Evolutionary conservation across 345 rosid species (phyloP).

Genomic region (Salix dunnii): DNA sequence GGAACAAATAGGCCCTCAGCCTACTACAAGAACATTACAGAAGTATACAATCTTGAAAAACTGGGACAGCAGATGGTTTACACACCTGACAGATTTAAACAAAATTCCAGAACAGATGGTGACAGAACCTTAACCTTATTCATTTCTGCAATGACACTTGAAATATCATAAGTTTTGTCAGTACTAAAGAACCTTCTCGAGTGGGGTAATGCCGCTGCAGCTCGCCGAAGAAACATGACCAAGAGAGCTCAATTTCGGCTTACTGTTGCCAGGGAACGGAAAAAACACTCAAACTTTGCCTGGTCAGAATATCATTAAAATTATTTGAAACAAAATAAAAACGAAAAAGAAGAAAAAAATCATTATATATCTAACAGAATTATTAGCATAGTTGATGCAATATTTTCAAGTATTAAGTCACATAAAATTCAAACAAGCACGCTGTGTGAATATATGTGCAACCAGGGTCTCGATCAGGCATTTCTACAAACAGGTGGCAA

Average conservation of each 20-base stretch:
- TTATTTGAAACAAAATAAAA: not conserved
- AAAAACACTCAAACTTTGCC: not conserved
- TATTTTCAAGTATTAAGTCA: not conserved
- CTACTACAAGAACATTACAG: not conserved
- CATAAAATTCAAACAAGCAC: too few species aligned
- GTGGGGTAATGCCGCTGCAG: slow-evolving; percentile 5
- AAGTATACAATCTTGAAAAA: too few species aligned
- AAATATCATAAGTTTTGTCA: slow-evolving; percentile 12
- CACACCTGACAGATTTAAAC: too few species aligned
- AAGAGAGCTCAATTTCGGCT: not conserved
- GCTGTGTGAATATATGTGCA: not conserved
- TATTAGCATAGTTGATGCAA: not conserved
- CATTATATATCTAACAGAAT: not conserved
- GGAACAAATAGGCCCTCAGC: too few species aligned
- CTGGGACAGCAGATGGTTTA: too few species aligned
- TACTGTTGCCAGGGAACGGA: not conserved
- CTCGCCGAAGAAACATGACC: slow-evolving; percentile 23
- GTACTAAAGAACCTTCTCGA: slow-evolving; percentile 22
- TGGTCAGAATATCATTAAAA: not conserved
- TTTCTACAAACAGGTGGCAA: slow-evolving; percentile 11
- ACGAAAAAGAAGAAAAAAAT: not conserved
- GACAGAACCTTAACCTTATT: slow-evolving; percentile 15
- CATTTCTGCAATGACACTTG: slow-evolving; percentile 17
- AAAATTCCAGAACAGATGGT: too few species aligned
- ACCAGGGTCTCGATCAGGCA: not conserved